Conservation (phyloP, 2,329 filamentous ascomycete genomes). For the Monilinia aucupariae region DNA sequence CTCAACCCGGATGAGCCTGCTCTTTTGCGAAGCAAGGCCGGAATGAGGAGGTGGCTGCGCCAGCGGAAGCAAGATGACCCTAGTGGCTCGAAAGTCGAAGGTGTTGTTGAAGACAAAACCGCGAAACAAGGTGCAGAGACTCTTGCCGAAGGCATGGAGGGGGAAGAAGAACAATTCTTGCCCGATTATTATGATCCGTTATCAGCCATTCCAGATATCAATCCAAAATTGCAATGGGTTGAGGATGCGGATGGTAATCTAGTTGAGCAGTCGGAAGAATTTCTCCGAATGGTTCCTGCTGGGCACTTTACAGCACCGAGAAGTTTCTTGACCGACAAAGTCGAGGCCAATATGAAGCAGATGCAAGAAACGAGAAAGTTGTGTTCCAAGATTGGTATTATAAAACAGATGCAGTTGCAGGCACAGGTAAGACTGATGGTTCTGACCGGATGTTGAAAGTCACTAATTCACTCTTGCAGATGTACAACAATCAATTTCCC, state of each 20-base stretch:
- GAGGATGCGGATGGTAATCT: constrained; percentile 86
- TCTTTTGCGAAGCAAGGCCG: constrained; percentile 74
- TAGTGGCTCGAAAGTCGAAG: constrained; percentile 41
- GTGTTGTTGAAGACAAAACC: constrained; percentile 45
- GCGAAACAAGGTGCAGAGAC: constrained; percentile 58
- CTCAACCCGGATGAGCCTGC: constrained; percentile 86
- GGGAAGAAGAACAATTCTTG: constrained; percentile 71
- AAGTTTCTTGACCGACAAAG: constrained; percentile 68
- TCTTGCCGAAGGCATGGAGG: constrained; percentile 87
- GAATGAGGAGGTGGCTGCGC: constrained; percentile 83
- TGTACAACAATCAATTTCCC: constrained; percentile 97
- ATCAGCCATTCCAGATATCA: constrained; percentile 78
- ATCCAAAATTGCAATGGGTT: constrained; percentile 73
- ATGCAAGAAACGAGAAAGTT: constrained; percentile 97
- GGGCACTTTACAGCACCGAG: constrained; percentile 71
- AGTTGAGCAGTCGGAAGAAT: constrained; percentile 82
- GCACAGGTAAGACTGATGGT: constrained; percentile 66
- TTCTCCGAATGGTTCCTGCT: constrained; percentile 67
- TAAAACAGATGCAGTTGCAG: constrained; percentile 99
- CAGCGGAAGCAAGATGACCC: constrained; percentile 65
- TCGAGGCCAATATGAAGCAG: constrained; percentile 87
- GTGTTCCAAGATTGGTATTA: constrained; percentile 91
- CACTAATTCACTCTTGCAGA: constrained; percentile 38
- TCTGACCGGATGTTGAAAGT: constrained; percentile 18
- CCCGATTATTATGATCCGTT: constrained; percentile 93